Conservation (phyloP, 441 rosid species). For the Raphanus hybrid region DNA sequence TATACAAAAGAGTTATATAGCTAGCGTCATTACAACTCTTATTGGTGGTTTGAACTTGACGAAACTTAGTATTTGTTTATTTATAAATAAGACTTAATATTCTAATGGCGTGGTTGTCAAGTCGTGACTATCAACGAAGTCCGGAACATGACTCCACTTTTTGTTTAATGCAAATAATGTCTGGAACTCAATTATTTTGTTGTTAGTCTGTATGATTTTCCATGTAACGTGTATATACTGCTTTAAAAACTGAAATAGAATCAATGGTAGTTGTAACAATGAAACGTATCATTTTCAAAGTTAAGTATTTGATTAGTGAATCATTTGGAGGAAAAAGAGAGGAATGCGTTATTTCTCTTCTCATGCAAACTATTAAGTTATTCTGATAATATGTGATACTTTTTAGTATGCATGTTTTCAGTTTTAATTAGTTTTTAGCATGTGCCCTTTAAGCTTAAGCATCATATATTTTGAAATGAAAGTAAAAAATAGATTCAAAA, state of each 20-base stretch:
- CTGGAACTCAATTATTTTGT: conserved; percentile 19
- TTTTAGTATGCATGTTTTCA: not conserved
- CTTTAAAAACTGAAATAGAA: not conserved
- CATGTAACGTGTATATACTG: not conserved
- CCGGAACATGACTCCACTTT: conserved; percentile 23
- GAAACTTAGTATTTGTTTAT: not conserved
- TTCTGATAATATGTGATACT: not conserved
- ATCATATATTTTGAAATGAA: not conserved
- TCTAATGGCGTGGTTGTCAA: conserved; percentile 5
- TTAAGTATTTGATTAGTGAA: not conserved
- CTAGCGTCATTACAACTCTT: conserved; percentile 1
- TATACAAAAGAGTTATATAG: conserved; percentile 18
- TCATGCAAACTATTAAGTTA: not conserved
- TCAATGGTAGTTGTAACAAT: not conserved
- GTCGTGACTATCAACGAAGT: conserved; percentile 32
- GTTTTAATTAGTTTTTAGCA: not conserved
- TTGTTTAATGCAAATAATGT: conserved; percentile 22
- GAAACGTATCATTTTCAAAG: not conserved
- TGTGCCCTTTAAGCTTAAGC: not conserved
- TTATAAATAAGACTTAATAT: not conserved
- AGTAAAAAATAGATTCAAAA: not conserved
- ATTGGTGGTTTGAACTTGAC: conserved; percentile 1
- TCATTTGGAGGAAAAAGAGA: not conserved
- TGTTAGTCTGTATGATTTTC: not conserved
- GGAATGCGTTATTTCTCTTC: not conserved